Conservation (phyloP, 345 rosid species). For the Bruguiera sexangula region DNA sequence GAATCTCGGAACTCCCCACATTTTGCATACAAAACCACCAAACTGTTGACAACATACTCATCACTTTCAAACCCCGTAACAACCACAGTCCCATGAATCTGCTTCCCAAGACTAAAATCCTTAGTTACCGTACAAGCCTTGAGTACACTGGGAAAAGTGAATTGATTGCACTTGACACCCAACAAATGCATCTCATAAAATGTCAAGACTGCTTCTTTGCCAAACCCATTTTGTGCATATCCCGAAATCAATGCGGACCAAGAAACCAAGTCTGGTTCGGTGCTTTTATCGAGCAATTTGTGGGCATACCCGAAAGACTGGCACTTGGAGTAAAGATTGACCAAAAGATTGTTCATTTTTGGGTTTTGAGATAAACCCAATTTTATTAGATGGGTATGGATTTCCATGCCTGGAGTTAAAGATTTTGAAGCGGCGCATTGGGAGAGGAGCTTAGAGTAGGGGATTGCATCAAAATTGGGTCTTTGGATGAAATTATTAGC, state of each 20-base stretch:
- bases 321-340: constrained; percentile 38
- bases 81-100: constrained; percentile 50
- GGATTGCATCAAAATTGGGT: constrained; percentile 1
- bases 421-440: constrained; percentile 44
- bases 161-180: constrained; percentile 54
- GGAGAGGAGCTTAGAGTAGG: constrained; percentile 37
- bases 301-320: constrained; percentile 40
- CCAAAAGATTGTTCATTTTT: constrained; percentile 32
- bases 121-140: constrained; percentile 46
- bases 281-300: constrained; percentile 51
- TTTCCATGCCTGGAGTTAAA: constrained; percentile 30
- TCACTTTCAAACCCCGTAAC: constrained; percentile 50
- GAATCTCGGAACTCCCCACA: constrained; percentile 46
- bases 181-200: constrained; percentile 42
- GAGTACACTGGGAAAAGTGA: constrained; percentile 54
- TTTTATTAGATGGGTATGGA: constrained; percentile 42
- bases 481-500: not conserved
- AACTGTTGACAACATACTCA: constrained; percentile 56
- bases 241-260: constrained; percentile 73
- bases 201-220: constrained; percentile 38
- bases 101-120: constrained; percentile 51
- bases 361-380: constrained; percentile 30
- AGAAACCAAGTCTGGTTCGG: constrained; percentile 51
- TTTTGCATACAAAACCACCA: constrained; percentile 59
- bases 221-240: constrained; percentile 43